Evolutionary conservation across 78 protist genomes (phyloP), one percentile per base, ranked within the genome.

Genomic region (Paulinella micropora): DNA sequence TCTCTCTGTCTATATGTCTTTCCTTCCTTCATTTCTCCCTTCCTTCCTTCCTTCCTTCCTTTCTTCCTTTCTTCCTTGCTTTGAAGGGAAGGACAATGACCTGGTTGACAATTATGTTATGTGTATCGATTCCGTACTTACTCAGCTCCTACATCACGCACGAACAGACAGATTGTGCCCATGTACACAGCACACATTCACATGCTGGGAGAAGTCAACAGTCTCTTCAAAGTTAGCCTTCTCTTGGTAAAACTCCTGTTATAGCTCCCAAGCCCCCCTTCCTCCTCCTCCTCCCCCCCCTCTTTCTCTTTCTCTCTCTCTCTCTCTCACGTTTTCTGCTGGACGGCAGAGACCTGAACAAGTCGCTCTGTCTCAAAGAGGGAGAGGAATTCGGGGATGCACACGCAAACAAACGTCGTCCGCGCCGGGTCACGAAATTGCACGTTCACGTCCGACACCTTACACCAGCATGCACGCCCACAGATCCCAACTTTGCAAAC

Each of bases 331-430:
- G 73, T 23, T 23, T 51, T 51, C 15, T 51, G 32, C 4, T 81
- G 28, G 32, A 92, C 92, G 31, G 95, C 90, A 39, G 97, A 93
- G 64, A 95, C 96, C 87, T 96, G 98, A 2, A 98, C 90, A 34
- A 98, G 90, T n/a, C 99, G 92, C 92, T 98, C 99, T 0, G 99
- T 98, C 89, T 98, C 99, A 88, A 97, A 98, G 3, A 98, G 91
- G 32, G 98, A 95, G 15, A 97, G 96, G 87, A 97, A 97, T 91
- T 97, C 99, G 23, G 99, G 95, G 40, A 98, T 97, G 90, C 98
- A 96, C 23, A 98, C 99, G 86, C 98, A 95, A 32, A 98, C 96
- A 40, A 98, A 97, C 36, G 99, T 96, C 31, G 99, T 97, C 2
- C 37, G 31, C 34, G 92, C 95, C 94, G 94, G 93, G 79, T 95